These are phyloP conservation scores for Orychophragmus violaceus DNA, from an alignment of 345 rosid species.

Conservation along the genomic window DNA sequence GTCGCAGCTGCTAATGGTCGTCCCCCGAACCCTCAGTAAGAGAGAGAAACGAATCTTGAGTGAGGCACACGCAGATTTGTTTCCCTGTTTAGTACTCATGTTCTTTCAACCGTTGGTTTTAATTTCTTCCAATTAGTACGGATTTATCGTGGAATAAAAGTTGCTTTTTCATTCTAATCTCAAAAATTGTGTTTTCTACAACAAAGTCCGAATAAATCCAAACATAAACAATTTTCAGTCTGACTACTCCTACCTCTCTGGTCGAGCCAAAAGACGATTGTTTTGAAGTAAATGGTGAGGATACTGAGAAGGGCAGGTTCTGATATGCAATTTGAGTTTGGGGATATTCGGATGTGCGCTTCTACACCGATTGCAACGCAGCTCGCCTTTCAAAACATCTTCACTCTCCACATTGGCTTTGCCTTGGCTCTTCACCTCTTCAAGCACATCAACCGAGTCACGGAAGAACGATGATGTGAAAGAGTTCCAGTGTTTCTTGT, in stretches of 20 bases:
- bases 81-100: neutral
- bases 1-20: constrained; percentile 57
- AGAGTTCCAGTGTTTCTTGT: constrained; percentile 95
- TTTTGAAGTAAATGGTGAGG: constrained; percentile 45
- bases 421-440: constrained; percentile 55
- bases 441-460: constrained; percentile 75
- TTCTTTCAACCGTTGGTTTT: neutral
- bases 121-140: neutral
- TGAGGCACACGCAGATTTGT: neutral
- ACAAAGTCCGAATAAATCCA: neutral
- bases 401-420: constrained; percentile 45
- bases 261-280: constrained; percentile 26
- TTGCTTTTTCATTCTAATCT: neutral
- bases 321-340: constrained; percentile 67
- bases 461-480: constrained; percentile 71
- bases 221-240: neutral
- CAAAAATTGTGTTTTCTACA: neutral
- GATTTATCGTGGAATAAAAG: neutral
- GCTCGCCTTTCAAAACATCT: constrained; percentile 49
- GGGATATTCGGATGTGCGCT: constrained; percentile 88
- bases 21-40: constrained; percentile 44
- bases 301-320: constrained; percentile 49
- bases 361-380: constrained; percentile 81
- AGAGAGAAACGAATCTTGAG: neutral
- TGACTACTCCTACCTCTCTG: too few relatives aligned